Percentiles rank a stretch among this genome's conserved stretches.
These are phyloP conservation scores for Byssoonygena ceratinophila DNA, from an alignment of 2,329 filamentous ascomycete genomes.

Conservation along the genomic window DNA sequence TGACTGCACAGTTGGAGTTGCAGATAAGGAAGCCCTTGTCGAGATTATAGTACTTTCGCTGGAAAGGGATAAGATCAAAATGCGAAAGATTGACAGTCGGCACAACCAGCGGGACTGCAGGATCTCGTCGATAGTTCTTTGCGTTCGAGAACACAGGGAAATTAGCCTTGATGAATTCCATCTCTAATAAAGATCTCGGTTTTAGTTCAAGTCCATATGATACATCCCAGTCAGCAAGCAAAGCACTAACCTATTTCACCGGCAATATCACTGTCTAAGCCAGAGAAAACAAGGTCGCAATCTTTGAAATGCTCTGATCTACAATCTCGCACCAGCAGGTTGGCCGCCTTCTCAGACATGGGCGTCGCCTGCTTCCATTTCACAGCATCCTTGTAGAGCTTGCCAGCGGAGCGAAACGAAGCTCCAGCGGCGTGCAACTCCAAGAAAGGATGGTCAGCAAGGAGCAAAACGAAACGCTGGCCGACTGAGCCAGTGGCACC, in stretches of 20 bases:
- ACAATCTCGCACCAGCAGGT: conserved; percentile 78
- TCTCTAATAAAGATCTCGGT: conserved; percentile 55
- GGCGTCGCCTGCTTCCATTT: conserved; percentile 85
- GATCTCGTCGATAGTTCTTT: conserved; percentile 90
- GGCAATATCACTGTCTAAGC: conserved; percentile 83
- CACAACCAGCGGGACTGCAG: conserved; percentile 82
- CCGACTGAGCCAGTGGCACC: conserved; percentile 91
- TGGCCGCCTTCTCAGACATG: conserved; percentile 64
- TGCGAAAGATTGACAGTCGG: conserved; percentile 89
- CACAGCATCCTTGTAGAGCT: conserved; percentile 89
- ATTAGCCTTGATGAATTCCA: conserved; percentile 78
- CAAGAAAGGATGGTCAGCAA: conserved; percentile 78
- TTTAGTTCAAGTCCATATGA: background rate
- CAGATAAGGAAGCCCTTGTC: conserved; percentile 87
- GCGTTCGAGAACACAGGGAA: conserved; percentile 94
- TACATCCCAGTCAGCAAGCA: background rate
- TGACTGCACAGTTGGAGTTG: conserved; percentile 97
- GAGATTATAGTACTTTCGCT: conserved; percentile 61
- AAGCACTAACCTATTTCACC: conserved; percentile 65
- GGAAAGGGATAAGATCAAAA: conserved; percentile 78
- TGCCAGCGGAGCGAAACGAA: conserved; percentile 77
- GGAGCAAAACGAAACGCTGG: conserved; percentile 86
- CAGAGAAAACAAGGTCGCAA: conserved; percentile 88
- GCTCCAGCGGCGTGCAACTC: conserved; percentile 81
- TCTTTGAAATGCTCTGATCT: conserved; percentile 70